Evolutionary conservation across 805 yeast genomes (phyloP), one percentile per base, ranked within the genome.

Genomic region (Blastobotrys robertii): DNA sequence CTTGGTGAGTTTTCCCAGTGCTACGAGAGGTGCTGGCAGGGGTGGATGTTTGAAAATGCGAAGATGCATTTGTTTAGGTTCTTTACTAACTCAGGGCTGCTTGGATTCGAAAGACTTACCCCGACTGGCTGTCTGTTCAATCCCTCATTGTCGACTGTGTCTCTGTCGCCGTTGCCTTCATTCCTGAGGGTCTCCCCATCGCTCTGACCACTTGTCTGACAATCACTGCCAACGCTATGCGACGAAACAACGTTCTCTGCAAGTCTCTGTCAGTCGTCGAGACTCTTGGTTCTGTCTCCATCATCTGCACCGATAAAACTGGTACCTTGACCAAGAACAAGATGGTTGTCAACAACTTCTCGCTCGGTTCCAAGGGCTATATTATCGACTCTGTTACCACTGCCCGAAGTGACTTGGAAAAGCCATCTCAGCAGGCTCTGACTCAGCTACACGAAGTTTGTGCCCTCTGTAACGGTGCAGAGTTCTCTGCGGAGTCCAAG

Each of bases 201-300:
- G 96, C 87, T 64, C 95, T 86, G 56, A 87, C 96, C 74, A 87
- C 95, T 60, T 87, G 96, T 67, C 85, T 87, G 95, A 96, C 97
- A 69, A 96, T 88, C 70, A 83, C 94, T 68, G 95, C 96, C 56
- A 86, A 87, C 72, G 96, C 76, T 77, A 71, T 74, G 75, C 62
- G 57, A 37, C 62, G 64, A 45, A 56, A 63, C 47, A 67, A 68
- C 39, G 65, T 73, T 19, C 58, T 72, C 42, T 69, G 73, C 43
- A 67, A 88, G 74, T 86, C 95, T 51, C 74, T 87, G 57, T 96
- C 95, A 54, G 95, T 95, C 79, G 96, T 87, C 63, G 97, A 88
- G 64, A 88, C 97, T 6, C 72, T 88, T 50, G 97, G 97, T 4
- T 84, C 94, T 37, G 96, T 87, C 31, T 88, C 87, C 58, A 95